These are phyloP conservation scores for Amphicarpaea edgeworthii DNA, from an alignment of 306 rosid genomes.

Conservation along the genomic window DNA sequence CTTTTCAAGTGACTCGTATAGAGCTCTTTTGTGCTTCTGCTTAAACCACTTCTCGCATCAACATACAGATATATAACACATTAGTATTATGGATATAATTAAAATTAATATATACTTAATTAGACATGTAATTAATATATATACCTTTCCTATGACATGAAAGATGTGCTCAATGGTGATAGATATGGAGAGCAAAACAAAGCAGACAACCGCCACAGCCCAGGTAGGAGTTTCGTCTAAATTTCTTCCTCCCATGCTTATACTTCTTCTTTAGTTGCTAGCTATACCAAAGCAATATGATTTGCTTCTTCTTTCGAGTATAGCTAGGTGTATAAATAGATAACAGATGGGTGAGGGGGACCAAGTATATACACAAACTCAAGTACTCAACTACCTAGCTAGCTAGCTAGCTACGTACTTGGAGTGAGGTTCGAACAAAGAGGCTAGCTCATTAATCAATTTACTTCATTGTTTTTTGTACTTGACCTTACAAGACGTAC, in stretches of 20 bases:
- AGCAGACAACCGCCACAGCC: slow-evolving; percentile 8
- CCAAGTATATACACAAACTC: no score
- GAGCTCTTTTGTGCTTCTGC: neutral
- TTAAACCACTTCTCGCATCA: slow-evolving; percentile 3
- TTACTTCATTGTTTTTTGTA: no score
- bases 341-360: neutral
- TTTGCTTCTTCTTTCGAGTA: neutral
- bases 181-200: slow-evolving; percentile 13
- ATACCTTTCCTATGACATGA: slow-evolving; percentile 13
- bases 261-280: neutral
- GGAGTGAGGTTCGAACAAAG: no score
- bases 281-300: no score
- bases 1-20: slow-evolving; percentile 1
- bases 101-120: neutral
- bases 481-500: no score
- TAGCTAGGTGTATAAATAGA: neutral
- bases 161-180: neutral
- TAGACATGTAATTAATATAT: neutral
- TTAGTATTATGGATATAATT: no score
- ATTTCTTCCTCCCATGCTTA: neutral
- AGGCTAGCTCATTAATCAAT: no score
- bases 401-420: no score
- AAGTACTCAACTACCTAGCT: no score
- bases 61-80: no score
- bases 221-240: slow-evolving; percentile 18